Evolutionary conservation across 225 moss, liverwort and hornwort species (phyloP).

Genomic region (Polytrichum formosum): DNA sequence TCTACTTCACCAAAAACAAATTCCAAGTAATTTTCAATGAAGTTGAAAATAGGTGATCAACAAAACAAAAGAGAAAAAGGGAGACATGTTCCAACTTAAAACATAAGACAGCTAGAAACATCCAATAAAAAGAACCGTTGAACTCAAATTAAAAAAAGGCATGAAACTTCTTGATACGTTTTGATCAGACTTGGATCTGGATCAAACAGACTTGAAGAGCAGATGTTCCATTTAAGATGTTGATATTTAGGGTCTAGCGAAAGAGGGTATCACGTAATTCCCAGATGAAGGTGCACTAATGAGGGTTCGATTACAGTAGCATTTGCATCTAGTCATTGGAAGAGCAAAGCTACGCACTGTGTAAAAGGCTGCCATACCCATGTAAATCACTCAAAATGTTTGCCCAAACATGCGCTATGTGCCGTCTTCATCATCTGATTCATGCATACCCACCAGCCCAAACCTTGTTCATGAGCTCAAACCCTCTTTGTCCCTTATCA

Average conservation of each 20-base stretch:
- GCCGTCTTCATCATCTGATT: slow-evolving; percentile 95
- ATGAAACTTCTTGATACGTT: no score
- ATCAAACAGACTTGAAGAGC: no score
- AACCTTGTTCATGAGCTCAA: slow-evolving; percentile 45
- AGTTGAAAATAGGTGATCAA: background rate
- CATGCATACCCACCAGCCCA: slow-evolving; percentile 66
- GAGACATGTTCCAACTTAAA: no score
- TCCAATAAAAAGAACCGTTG: no score
- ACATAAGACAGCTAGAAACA: no score
- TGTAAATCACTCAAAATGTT: slow-evolving; percentile 25
- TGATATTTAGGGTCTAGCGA: no score
- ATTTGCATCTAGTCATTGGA: background rate
- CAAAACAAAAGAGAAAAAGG: background rate
- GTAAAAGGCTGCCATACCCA: slow-evolving; percentile 32
- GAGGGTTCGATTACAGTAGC: no score
- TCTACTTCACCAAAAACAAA: background rate
- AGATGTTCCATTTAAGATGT: no score
- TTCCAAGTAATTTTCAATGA: background rate
- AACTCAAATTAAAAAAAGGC: no score
- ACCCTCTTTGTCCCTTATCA: background rate
- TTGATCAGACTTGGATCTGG: no score
- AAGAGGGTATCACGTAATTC: no score
- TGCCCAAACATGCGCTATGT: slow-evolving; percentile 72
- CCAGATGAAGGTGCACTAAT: no score
- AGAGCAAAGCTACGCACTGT: slow-evolving; percentile 13